Evolutionary conservation across 2,329 filamentous ascomycete species (phyloP).

Genomic region (Cryphonectria parasitica): DNA sequence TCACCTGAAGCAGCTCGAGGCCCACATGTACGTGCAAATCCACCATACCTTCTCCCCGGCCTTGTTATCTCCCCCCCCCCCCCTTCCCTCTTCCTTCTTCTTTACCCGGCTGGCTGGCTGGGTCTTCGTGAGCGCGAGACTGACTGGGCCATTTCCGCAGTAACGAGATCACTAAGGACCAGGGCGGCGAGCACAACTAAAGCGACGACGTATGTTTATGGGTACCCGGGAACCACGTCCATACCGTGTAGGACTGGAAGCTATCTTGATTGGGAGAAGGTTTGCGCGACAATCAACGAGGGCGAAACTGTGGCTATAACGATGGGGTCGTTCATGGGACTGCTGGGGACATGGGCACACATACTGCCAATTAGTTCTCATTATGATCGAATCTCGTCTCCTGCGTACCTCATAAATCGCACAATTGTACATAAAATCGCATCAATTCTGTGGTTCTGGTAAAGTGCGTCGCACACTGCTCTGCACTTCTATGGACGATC

Average conservation of each 20-base stretch:
- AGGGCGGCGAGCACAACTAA: conserved; percentile 70
- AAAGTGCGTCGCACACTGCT: conserved; percentile 14
- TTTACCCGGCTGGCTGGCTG: background rate
- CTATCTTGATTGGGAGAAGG: background rate
- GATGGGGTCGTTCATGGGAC: background rate
- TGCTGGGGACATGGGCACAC: background rate
- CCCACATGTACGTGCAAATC: conserved; percentile 73
- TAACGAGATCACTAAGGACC: conserved; percentile 75
- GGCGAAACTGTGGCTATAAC: background rate
- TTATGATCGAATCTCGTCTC: conserved; percentile 30
- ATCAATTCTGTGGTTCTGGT: conserved; percentile 15
- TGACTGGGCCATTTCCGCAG: conserved; percentile 46
- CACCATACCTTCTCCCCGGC: background rate
- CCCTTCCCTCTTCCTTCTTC: background rate
- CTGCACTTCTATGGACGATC: conserved; percentile 26
- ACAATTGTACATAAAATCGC: conserved; percentile 44
- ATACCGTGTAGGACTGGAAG: background rate
- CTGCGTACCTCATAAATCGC: background rate
- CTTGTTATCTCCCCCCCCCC: background rate
- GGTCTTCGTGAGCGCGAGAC: background rate
- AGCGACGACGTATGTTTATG: background rate
- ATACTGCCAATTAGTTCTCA: conserved; percentile 3
- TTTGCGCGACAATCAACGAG: background rate
- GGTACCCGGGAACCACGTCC: background rate
- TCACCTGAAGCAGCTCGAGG: conserved; percentile 82